These are phyloP conservation scores for Triticum urartu DNA, from an alignment of 176 grass and related monocot genomes.

Conservation along the genomic window DNA sequence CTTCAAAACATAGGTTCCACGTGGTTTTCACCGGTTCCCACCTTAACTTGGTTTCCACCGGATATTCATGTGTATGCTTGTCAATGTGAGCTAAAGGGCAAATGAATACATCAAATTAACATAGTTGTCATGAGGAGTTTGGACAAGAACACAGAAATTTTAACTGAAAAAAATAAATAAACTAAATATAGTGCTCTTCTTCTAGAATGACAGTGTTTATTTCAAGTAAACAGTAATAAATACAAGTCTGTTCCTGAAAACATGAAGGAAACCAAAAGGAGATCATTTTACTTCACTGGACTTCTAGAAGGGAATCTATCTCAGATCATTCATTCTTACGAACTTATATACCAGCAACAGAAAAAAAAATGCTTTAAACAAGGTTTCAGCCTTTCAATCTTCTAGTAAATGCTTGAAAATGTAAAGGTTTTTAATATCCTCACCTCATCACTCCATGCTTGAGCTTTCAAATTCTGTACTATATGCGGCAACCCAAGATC, in stretches of 20 bases:
- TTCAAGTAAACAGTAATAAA: conserved; percentile 7
- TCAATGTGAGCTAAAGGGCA: not conserved
- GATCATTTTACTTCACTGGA: conserved; percentile 1
- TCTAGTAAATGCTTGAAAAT: not conserved
- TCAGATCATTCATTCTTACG: conserved; percentile 8
- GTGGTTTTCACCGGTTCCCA: too few relatives aligned
- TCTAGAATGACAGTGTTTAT: not conserved
- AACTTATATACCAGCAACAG: not conserved
- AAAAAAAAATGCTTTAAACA: not conserved
- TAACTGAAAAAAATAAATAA: conserved; percentile 19
- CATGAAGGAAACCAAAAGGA: not conserved
- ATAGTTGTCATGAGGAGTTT: conserved; percentile 1
- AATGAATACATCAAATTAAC: not conserved
- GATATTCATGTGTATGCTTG: not conserved
- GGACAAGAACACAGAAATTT: conserved; percentile 11
- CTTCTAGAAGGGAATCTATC: not conserved
- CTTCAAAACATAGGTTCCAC: too few relatives aligned
- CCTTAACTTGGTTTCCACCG: too few relatives aligned
- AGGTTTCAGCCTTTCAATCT: not conserved
- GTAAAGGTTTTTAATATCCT: conserved; percentile 15
- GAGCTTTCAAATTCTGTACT: conserved; percentile 92
- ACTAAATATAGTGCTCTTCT: not conserved
- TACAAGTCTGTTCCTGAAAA: too few relatives aligned
- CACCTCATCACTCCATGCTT: conserved; percentile 99
- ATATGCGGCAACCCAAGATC: conserved; percentile 90